These are phyloP conservation scores for Somion occarium DNA, from an alignment of 1,284 basidiomycete genomes.

Conservation along the genomic window DNA sequence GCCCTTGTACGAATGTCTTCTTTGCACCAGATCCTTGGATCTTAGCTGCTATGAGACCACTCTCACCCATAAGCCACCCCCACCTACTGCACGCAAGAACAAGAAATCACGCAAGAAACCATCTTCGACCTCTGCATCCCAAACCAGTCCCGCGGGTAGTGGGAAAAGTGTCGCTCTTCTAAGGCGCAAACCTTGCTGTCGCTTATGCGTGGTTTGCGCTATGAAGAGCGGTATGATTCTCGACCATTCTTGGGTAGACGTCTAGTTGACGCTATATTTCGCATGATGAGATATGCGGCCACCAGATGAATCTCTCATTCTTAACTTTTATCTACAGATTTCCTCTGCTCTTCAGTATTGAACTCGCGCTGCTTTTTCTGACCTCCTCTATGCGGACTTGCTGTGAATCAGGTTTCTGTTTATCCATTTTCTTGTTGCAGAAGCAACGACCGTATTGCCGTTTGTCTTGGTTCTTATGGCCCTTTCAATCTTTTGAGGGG, in stretches of 20 bases:
- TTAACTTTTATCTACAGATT: too few relatives aligned
- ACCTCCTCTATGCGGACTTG: too few relatives aligned
- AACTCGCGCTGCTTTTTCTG: too few relatives aligned
- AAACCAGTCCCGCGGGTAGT: too few relatives aligned
- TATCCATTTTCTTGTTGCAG: too few relatives aligned
- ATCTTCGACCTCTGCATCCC: neutral
- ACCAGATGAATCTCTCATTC: too few relatives aligned
- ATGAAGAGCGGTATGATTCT: neutral
- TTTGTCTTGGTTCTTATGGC: too few relatives aligned
- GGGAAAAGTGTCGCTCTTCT: neutral
- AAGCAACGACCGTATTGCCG: too few relatives aligned
- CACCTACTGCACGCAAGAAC: neutral
- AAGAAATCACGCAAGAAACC: neutral
- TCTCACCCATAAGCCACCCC: neutral
- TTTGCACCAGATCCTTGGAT: neutral
- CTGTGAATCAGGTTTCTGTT: too few relatives aligned
- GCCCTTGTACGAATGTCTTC: neutral
- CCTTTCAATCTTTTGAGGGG: too few relatives aligned
- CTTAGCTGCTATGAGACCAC: conserved; percentile 1
- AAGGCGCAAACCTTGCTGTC: neutral
- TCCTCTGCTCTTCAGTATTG: too few relatives aligned
- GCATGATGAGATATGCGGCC: too few relatives aligned
- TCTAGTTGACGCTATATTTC: neutral
- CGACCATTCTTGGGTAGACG: neutral
- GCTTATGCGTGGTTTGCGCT: conserved; percentile 1